Conservation (phyloP, 176 grass and related monocot genomes). For the Avena atlantica region DNA sequence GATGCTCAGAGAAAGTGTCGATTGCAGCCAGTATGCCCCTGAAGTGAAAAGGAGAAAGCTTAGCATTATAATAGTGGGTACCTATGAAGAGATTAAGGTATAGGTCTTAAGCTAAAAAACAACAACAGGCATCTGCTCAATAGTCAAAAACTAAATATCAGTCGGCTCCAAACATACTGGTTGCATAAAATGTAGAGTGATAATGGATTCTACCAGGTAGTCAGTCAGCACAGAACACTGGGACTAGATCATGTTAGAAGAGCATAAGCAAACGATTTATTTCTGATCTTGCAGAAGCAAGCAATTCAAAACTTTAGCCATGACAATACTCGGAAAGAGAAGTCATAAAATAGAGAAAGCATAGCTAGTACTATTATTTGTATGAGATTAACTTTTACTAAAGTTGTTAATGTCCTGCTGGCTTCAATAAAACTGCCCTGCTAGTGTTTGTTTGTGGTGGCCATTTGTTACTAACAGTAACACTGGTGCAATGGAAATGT, state of each 20-base stretch:
- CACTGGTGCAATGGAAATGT: background rate
- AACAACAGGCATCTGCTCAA: constrained; percentile 6
- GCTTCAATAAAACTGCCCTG: background rate
- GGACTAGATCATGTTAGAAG: background rate
- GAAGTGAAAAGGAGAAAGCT: constrained; percentile 10
- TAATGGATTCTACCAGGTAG: background rate
- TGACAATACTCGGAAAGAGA: constrained; percentile 7
- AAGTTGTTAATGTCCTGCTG: background rate
- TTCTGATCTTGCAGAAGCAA: constrained; percentile 10
- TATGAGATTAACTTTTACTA: background rate
- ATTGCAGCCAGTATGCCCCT: constrained; percentile 91
- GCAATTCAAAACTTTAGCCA: constrained; percentile 4
- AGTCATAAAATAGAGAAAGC: constrained; percentile 15
- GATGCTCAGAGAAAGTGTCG: constrained; percentile 79
- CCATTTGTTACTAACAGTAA: background rate
- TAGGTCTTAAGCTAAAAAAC: background rate
- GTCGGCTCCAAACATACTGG: background rate
- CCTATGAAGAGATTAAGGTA: background rate
- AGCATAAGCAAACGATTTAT: background rate
- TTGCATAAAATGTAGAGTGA: background rate
- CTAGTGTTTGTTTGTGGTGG: background rate
- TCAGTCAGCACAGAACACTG: background rate
- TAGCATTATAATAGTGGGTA: background rate
- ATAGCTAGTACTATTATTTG: background rate
- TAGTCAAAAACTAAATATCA: constrained; percentile 19